These are phyloP conservation scores for Penicillium sp. DNA, from an alignment of 2,329 filamentous ascomycete genomes.

Conservation along the genomic window DNA sequence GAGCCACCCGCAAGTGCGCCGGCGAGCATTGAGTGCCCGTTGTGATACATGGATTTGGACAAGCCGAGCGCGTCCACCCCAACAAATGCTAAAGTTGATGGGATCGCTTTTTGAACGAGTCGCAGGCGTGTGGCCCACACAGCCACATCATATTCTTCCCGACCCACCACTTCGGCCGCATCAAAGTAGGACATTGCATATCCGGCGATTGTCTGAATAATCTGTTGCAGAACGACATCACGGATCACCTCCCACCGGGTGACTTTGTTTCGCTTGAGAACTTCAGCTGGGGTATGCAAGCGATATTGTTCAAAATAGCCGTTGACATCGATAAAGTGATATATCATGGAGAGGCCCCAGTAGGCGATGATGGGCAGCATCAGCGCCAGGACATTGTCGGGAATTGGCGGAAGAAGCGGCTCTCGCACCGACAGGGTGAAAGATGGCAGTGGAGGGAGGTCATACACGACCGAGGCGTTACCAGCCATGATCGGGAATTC, in stretches of 20 bases:
- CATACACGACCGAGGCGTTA: conserved; percentile 36
- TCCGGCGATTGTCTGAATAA: conserved; percentile 75
- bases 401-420: conserved; percentile 68
- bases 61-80: conserved; percentile 72
- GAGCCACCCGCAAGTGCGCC: conserved; percentile 71
- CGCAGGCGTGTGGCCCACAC: conserved; percentile 83
- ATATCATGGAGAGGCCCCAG: conserved; percentile 79
- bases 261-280: conserved; percentile 79
- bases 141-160: conserved; percentile 77
- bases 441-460: conserved; percentile 77
- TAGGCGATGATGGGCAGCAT: conserved; percentile 75
- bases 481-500: conserved; percentile 25
- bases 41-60: conserved; percentile 64
- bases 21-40: conserved; percentile 65
- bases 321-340: conserved; percentile 78
- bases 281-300: conserved; percentile 89
- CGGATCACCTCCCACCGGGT: conserved; percentile 77
- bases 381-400: conserved; percentile 74
- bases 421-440: conserved; percentile 67
- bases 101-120: conserved; percentile 70
- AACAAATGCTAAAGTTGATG: conserved; percentile 61
- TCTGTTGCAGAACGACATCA: conserved; percentile 86
- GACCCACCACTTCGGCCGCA: conserved; percentile 65
- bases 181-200: conserved; percentile 65
- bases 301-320: conserved; percentile 88